Evolutionary conservation across 106 monocot species (phyloP), one percentile per base, ranked within the genome.

Genomic region (Amphibolis antarctica): DNA sequence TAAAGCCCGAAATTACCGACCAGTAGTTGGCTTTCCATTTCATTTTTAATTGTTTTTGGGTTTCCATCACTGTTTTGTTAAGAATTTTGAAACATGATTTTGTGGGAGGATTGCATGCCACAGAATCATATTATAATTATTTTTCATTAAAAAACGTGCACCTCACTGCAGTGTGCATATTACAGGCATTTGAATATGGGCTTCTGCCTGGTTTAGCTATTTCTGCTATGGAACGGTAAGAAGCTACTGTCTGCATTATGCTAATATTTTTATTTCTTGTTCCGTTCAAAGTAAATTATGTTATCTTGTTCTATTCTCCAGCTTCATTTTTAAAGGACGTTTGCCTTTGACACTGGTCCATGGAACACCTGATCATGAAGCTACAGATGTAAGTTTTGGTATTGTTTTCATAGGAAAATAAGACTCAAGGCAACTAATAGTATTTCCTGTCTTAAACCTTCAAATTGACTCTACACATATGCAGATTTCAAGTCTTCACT

Each of bases 361-460:
- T 70, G 82, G 91, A 66, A 82, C 82, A 28, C 87, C 87, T 66
- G 98, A 98, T 81, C 91, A 98, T 75, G 77, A 91, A 81, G 90
- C 91, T 36, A 98, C 90, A 65, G 71, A 85, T 69, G 98, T 91
- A 77, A 84, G 4, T 53, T 14, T 53, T 50, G 31, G 20, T n/a
- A 60, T 19, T 48, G 12, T 14, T 14, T 26, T 12, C 28, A 11
- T 25, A 56, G 28, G 25, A 29, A 13, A 26, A 26, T 15, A 26
- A 25, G 12, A 15, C 12, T 55, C 26, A 23, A 23, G 6, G 23
- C 4, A 53, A 56, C 9, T 56, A 5, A 56, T 56, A 28, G 14
- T 14, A 25, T 28, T 26, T 49, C 15, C 48, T 49, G 13, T 28
- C 56, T 56, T 24, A 28, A 29, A 11, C 56, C 5, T 53, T 50